Percentiles rank a stretch among this genome's conserved stretches.
Conservation (phyloP, 2,329 filamentous ascomycete species). For the Colletotrichum liriopes region DNA sequence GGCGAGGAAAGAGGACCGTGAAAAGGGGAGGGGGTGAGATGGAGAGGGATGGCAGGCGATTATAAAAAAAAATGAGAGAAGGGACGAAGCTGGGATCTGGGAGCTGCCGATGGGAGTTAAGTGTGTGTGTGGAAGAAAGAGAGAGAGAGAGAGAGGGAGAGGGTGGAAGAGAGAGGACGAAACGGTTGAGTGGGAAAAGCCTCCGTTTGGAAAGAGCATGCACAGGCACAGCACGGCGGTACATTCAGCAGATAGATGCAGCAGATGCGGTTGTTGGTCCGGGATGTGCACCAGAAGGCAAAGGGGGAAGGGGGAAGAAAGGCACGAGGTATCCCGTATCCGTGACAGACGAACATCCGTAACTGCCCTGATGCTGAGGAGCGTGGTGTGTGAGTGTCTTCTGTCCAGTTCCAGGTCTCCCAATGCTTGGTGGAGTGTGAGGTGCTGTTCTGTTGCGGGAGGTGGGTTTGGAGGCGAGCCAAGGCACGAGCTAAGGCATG, state of each 20-base stretch:
- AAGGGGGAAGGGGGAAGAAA: background rate
- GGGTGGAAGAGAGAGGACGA: background rate
- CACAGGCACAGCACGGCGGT: constrained; percentile 5
- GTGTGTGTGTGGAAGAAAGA: background rate
- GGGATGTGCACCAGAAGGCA: background rate
- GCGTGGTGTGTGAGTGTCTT: background rate
- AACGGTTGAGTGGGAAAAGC: constrained; percentile 23
- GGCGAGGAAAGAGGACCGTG: background rate
- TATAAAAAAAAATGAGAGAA: constrained; percentile 29
- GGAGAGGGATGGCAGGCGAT: constrained; percentile 30
- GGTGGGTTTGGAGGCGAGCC: constrained; percentile 37
- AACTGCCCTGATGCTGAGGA: constrained; percentile 4
- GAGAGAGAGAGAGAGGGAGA: no score
- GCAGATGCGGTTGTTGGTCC: background rate
- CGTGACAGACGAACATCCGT: constrained; percentile 12
- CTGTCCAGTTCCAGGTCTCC: constrained; percentile 5
- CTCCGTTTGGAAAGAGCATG: constrained; percentile 13
- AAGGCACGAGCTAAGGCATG: constrained; percentile 31
- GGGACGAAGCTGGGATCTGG: constrained; percentile 5
- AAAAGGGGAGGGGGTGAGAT: constrained; percentile 11
- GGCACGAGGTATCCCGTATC: constrained; percentile 2
- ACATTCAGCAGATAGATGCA: constrained; percentile 6
- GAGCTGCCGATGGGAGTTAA: background rate
- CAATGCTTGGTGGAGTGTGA: constrained; percentile 20
- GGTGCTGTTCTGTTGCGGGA: constrained; percentile 39